Base-by-base conservation (phyloP, 257 asterid genomes). In the Solanum habrochaites region DNA sequence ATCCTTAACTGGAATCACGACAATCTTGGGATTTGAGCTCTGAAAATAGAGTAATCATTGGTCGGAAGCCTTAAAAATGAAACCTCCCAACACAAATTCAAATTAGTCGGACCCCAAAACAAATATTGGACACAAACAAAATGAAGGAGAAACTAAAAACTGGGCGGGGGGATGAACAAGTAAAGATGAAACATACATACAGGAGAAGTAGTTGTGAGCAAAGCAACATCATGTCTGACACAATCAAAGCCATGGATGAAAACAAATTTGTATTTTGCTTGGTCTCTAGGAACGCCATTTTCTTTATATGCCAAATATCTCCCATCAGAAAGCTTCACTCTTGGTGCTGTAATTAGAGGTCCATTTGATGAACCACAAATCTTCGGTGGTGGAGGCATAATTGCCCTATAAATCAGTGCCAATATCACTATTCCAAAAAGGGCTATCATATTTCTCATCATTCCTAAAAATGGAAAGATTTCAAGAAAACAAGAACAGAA, bases 301-400 rank as follows among this genome's bases (percentile, higher is more conserved):
- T 96, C 98, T 85, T 91, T 69, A 90, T 96, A 96, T 69, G 99
- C 98, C 89, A 96, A 90, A 89, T 94, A 75, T 87, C 99, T 95
- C 82, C 99, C 98, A 77, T 96, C 98, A 87, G 89, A 93, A 32
- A 96, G 97, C 89, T 89, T 94, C 83, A 96, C 83, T 89, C 99
- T 93, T 1, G 97, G 75, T 35, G 97, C 97, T 52, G 97, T 94
- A 49, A 96, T 83, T 7, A 95, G 91, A 58, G 97, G 98, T 20
- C 96, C 98, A 83, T 91, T 90, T 14, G 82, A 64, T 9, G 98
- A 89, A 78, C 99, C 99, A 90, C 94, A 90, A n/a, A 67, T 86
- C 85, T 92, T 94, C 11, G 97, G 92, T 45, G 94, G 90, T 81
- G 94, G 96, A 71, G 98, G 98, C 81, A 72, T 82, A 74, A 95